These are phyloP conservation scores for Calocera cornea DNA, from an alignment of 768 basidiomycete species.

Conservation along the genomic window DNA sequence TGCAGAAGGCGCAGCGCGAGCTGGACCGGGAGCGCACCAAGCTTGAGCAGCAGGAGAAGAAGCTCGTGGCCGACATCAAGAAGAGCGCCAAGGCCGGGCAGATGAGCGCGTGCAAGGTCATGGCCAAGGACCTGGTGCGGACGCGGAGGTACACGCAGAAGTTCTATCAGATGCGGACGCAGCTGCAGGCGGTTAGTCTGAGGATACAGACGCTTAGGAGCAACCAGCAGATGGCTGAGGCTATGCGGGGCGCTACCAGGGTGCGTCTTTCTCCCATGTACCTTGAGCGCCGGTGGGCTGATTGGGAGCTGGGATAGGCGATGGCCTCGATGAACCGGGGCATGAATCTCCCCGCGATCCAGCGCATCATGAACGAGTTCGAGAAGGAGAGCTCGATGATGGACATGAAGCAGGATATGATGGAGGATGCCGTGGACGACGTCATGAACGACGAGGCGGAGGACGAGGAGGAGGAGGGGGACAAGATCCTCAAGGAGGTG, in stretches of 20 bases:
- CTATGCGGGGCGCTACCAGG: slow-evolving; percentile 94
- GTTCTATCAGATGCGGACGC: slow-evolving; percentile 98
- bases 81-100: slow-evolving; percentile 91
- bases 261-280: slow-evolving; percentile 34
- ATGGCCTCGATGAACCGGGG: slow-evolving; percentile 98
- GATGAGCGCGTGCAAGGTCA: slow-evolving; percentile 96
- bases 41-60: slow-evolving; percentile 94
- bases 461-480: slow-evolving; percentile 91
- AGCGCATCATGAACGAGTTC: slow-evolving; percentile 95
- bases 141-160: slow-evolving; percentile 93
- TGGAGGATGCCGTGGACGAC: slow-evolving; percentile 96
- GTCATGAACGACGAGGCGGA: slow-evolving; percentile 87
- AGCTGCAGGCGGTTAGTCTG: slow-evolving; percentile 87
- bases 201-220: slow-evolving; percentile 92
- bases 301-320: slow-evolving; percentile 46
- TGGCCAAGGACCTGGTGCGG: slow-evolving; percentile 96
- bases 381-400: slow-evolving; percentile 94
- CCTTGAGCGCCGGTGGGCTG: neutral
- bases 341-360: slow-evolving; percentile 86
- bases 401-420: slow-evolving; percentile 99
- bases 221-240: slow-evolving; percentile 98
- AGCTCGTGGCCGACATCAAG: slow-evolving; percentile 89
- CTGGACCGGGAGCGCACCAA: slow-evolving; percentile 90
- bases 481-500: slow-evolving; percentile 89
- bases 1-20: slow-evolving; percentile 94